Base-by-base conservation (phyloP, 1,139 yeast genomes). In the Pichia norvegensis region DNA sequence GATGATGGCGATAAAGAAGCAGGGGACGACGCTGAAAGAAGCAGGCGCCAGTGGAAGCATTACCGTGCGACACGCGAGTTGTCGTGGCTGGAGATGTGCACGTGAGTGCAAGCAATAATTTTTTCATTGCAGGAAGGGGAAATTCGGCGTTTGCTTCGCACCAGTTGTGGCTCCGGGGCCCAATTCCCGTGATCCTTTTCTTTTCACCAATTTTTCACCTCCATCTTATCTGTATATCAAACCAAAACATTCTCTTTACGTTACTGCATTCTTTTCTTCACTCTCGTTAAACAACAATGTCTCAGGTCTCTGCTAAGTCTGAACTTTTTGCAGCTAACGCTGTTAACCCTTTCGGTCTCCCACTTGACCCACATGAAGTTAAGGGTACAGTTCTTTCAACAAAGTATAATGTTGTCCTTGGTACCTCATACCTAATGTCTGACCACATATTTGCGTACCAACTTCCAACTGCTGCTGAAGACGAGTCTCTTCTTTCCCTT, bases 371-470 rank as follows among this genome's bases (percentile, higher is more conserved):
- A 14, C 63, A 66, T 42, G 65, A 70, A 38, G 57, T 82, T 43
- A 69, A 68, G 45, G 78, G 76, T 33, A 65, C 76, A 16, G 69
- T 67, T 41, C 78, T 80, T 58, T 70, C 79, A 40, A 74, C 86
- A n/a, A 79, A 85, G n/a, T 71, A 72, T 55, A 71, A 78, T 43
- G 67, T 85, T 40, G 74, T 85, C 50, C 74, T 78, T 58, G 85
- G 85, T 54, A 73, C 84, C 6, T 67, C 84, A 36, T 85, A 82
- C 62, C 68, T 83, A 33, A 66, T 81, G 50, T 72, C 82, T 41
- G 70, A 75, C 53, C 74, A 79, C 55, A 72, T 88, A 46, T 88
- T 88, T 66, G 76, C 83, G 49, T 88, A 84, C 56, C 78, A 75
- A 50, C 68, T 82, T 49, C 73, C 84, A 36, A 47, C 56, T 14